phyloP scores from a whole-genome alignment of 768 basidiomycete species.

The Termitomyces sp. region DNA sequence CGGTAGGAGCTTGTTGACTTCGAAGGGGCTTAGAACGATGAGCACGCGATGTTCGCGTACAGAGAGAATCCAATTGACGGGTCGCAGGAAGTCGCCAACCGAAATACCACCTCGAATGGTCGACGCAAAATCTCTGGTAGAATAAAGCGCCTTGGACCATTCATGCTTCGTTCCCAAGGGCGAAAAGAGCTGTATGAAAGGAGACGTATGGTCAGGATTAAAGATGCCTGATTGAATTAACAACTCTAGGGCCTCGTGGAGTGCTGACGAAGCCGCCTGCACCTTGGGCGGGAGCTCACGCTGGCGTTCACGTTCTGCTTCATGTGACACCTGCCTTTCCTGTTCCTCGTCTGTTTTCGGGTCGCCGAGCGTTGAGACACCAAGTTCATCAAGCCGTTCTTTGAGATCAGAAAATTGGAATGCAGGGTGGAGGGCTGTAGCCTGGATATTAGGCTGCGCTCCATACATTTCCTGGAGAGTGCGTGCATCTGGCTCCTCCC shows the following conservation, averaged over 20 bases:
- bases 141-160: neutral
- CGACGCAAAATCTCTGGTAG: neutral
- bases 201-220: neutral
- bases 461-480: neutral
- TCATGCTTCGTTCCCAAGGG: neutral
- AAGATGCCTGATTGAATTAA: neutral
- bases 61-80: neutral
- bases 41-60: neutral
- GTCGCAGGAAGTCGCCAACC: neutral
- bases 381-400: slow-evolving; percentile 21
- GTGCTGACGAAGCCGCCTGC: neutral
- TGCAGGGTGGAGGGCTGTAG: slow-evolving; percentile 1
- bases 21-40: neutral
- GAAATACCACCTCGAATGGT: neutral
- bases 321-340: slow-evolving; percentile 40
- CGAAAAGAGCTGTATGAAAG: neutral
- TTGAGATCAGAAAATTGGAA: slow-evolving; percentile 15
- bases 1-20: neutral
- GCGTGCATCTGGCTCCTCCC: neutral
- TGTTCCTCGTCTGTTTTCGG: slow-evolving; percentile 39
- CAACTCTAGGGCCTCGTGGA: neutral
- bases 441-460: slow-evolving; percentile 28
- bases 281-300: neutral
- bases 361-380: slow-evolving; percentile 16
- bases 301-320: slow-evolving; percentile 33